Conservation (phyloP, 1,284 basidiomycete genomes). For the Xerocomus nothofagi region DNA sequence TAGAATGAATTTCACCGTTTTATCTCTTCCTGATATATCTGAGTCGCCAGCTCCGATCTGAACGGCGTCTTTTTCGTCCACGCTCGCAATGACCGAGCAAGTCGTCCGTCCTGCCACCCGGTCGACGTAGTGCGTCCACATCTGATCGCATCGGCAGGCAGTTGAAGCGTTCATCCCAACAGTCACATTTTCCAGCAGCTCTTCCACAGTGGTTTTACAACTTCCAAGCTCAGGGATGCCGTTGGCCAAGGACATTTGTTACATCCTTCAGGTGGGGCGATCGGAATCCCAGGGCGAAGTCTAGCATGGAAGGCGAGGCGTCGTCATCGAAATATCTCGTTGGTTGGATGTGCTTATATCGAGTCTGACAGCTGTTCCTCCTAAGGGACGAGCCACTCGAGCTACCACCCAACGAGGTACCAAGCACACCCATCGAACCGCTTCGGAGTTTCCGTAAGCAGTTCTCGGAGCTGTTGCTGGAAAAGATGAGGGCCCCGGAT, state of each 20-base stretch:
- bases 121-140: constrained; percentile 26
- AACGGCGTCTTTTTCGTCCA: too few species aligned
- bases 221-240: constrained; percentile 65
- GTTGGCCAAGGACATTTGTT: constrained; percentile 62
- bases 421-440: constrained; percentile 45
- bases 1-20: constrained; percentile 27
- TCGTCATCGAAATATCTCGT: constrained; percentile 5
- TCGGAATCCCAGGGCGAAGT: constrained; percentile 64
- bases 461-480: constrained; percentile 53
- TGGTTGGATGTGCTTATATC: constrained; percentile 8
- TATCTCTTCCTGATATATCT: background rate
- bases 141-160: background rate
- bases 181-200: constrained; percentile 63
- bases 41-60: too few species aligned
- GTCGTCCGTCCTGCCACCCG: constrained; percentile 23
- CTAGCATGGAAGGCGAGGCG: constrained; percentile 73
- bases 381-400: constrained; percentile 58
- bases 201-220: constrained; percentile 53
- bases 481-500: constrained; percentile 76
- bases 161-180: constrained; percentile 5
- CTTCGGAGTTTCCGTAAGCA: constrained; percentile 49
- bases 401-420: constrained; percentile 43
- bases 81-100: constrained; percentile 26
- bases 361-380: constrained; percentile 55
- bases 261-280: constrained; percentile 37